phyloP scores from a whole-genome alignment of 352 stramenopile genomes.

The Thalassiosira tumida region DNA sequence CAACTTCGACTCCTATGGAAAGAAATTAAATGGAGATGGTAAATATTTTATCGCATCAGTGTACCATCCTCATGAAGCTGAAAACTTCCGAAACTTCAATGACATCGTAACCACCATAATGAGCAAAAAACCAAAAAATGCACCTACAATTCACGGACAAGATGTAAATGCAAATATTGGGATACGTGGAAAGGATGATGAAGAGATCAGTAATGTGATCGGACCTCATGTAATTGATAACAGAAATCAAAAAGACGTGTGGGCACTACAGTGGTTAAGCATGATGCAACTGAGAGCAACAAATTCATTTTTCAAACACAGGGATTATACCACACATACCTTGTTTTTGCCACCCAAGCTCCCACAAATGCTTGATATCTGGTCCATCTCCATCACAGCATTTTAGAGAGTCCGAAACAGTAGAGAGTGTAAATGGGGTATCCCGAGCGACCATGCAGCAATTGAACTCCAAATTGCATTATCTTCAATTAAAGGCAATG shows the following conservation, averaged over 20 bases:
- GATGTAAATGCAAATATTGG: constrained; percentile 43
- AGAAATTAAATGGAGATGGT: background rate
- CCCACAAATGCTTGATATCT: constrained; percentile 1
- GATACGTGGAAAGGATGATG: no score
- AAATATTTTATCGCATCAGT: constrained; percentile 27
- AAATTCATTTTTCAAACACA: background rate
- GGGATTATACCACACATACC: background rate
- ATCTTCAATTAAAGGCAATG: background rate
- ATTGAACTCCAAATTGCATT: background rate
- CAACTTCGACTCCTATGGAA: background rate
- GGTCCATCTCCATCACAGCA: background rate
- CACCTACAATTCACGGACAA: background rate
- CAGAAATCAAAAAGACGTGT: constrained; percentile 29
- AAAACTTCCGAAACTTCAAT: constrained; percentile 20
- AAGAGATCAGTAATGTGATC: background rate
- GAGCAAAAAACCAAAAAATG: background rate
- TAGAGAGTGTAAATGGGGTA: background rate
- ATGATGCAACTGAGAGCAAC: background rate
- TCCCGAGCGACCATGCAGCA: constrained; percentile 11
- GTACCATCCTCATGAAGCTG: constrained; percentile 17
- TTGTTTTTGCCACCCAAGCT: background rate
- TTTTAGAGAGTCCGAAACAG: background rate
- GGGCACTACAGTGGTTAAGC: background rate
- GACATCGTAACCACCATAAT: background rate
- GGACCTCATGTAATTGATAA: constrained; percentile 33